These are phyloP conservation scores for Lonicera japonica DNA, from an alignment of 129 eudicot genomes.

Conservation along the genomic window DNA sequence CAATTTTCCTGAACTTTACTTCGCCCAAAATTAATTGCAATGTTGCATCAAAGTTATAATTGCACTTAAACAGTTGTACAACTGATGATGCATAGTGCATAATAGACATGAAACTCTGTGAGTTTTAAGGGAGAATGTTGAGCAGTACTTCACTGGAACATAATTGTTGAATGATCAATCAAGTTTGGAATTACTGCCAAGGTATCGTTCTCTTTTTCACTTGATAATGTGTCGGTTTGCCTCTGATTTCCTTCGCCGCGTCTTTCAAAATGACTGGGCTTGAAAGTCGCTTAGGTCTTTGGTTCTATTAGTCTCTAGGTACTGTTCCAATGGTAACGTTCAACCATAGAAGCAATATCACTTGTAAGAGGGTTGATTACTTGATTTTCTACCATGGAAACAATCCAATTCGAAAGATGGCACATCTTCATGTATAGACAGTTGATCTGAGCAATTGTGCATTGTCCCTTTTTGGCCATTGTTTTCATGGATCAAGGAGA, in stretches of 20 bases:
- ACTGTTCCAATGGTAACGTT: conserved; percentile 19
- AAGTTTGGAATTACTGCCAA: conserved; percentile 37
- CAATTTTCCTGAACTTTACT: not conserved
- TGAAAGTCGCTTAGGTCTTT: conserved; percentile 27
- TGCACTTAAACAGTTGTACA: conserved; percentile 14
- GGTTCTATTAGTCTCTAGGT: conserved; percentile 42
- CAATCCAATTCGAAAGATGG: conserved; percentile 18
- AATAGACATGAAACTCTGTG: conserved; percentile 12
- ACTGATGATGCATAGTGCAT: conserved; percentile 18
- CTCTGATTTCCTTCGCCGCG: conserved; percentile 18
- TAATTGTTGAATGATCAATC: conserved; percentile 23
- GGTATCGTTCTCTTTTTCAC: conserved; percentile 38
- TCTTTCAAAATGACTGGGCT: conserved; percentile 10
- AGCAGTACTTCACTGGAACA: conserved; percentile 21
- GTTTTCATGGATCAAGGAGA: conserved; percentile 59
- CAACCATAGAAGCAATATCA: conserved; percentile 23
- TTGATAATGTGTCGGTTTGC: conserved; percentile 19
- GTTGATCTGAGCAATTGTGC: conserved; percentile 16
- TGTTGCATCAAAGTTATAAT: conserved; percentile 5
- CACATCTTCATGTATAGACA: conserved; percentile 27
- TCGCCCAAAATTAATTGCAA: not conserved
- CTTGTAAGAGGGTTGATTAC: conserved; percentile 25
- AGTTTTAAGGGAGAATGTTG: conserved; percentile 13
- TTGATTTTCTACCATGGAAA: conserved; percentile 16
- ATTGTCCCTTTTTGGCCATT: conserved; percentile 12